Percentiles rank a stretch among this genome's conserved stretches.
Evolutionary conservation across 1,284 basidiomycete species (phyloP).

Genomic region (Tilletia setariae): DNA sequence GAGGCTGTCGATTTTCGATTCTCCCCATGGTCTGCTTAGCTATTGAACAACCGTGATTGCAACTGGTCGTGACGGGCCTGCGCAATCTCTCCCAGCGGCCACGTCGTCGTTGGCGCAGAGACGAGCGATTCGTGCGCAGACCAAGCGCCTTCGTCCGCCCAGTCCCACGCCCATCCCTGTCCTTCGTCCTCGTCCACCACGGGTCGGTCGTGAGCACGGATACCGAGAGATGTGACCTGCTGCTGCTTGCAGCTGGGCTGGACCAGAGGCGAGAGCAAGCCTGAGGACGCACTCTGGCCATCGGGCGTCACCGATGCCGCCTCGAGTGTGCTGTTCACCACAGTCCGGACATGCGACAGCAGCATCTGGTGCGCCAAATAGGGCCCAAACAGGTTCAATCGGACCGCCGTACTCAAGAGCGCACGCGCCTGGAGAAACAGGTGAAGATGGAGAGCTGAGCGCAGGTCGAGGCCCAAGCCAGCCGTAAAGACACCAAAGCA

Average conservation of each 20-base stretch:
- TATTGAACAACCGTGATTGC: conserved; percentile 93
- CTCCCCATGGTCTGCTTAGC: no score
- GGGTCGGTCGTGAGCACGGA: neutral
- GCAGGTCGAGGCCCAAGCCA: conserved; percentile 69
- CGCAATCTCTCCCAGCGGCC: conserved; percentile 94
- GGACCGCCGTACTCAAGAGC: conserved; percentile 81
- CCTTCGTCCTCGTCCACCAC: conserved; percentile 29
- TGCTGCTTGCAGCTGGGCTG: no score
- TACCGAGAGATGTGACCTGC: neutral
- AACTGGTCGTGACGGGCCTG: conserved; percentile 85
- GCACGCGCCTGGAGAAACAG: conserved; percentile 88
- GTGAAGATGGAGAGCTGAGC: conserved; percentile 78
- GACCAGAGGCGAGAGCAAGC: no score
- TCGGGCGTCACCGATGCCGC: no score
- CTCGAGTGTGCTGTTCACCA: conserved; percentile 16
- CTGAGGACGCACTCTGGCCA: no score
- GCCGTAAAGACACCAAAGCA: conserved; percentile 84
- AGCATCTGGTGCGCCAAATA: conserved; percentile 87
- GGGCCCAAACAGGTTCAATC: conserved; percentile 86
- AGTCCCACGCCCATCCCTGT: conserved; percentile 49
- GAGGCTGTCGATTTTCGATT: no score
- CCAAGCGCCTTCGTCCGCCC: conserved; percentile 53
- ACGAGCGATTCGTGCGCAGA: conserved; percentile 19
- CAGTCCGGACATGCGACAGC: conserved; percentile 63
- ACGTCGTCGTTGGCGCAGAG: conserved; percentile 73